Percentiles rank a stretch among this genome's conserved stretches.
Evolutionary conservation across 2,329 filamentous ascomycete species (phyloP).

Genomic region (Aspergillus quadricinctus): DNA sequence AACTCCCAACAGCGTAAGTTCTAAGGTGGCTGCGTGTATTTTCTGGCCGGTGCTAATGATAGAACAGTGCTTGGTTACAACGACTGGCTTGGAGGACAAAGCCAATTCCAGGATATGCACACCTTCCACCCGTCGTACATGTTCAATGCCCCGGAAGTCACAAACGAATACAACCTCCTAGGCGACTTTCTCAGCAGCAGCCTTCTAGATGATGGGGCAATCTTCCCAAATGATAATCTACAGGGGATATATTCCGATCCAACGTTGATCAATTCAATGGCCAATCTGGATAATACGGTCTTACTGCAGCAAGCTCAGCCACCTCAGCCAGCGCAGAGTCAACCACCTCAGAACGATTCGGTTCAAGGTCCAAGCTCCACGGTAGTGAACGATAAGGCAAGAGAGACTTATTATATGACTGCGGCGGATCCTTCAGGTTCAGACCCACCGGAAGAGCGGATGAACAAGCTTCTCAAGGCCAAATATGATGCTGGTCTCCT

Average conservation of each 20-base stretch:
- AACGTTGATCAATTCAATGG: slow-evolving; percentile 45
- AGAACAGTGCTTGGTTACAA: slow-evolving; percentile 71
- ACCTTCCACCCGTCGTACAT: slow-evolving; percentile 91
- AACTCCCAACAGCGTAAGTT: slow-evolving; percentile 72
- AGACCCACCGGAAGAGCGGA: slow-evolving; percentile 83
- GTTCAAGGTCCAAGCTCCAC: slow-evolving; percentile 60
- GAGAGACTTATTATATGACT: slow-evolving; percentile 90
- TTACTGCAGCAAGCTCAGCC: slow-evolving; percentile 36
- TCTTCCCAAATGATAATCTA: slow-evolving; percentile 63
- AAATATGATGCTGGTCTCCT: slow-evolving; percentile 95
- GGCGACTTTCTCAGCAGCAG: slow-evolving; percentile 95
- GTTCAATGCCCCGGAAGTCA: slow-evolving; percentile 90
- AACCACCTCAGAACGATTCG: slow-evolving; percentile 43
- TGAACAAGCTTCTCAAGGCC: slow-evolving; percentile 88
- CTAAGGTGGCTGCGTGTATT: not conserved
- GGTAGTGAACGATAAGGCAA: slow-evolving; percentile 61
- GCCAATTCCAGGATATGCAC: slow-evolving; percentile 90
- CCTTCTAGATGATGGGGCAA: slow-evolving; percentile 75
- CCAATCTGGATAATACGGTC: slow-evolving; percentile 27
- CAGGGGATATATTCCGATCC: slow-evolving; percentile 60
- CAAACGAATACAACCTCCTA: slow-evolving; percentile 92
- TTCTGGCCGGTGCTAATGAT: slow-evolving; percentile 22
- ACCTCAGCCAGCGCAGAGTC: slow-evolving; percentile 26
- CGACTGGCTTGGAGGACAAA: slow-evolving; percentile 74
- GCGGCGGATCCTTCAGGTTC: slow-evolving; percentile 90